Conservation (phyloP, 139 green algal species). For the Zygnema cylindricum region DNA sequence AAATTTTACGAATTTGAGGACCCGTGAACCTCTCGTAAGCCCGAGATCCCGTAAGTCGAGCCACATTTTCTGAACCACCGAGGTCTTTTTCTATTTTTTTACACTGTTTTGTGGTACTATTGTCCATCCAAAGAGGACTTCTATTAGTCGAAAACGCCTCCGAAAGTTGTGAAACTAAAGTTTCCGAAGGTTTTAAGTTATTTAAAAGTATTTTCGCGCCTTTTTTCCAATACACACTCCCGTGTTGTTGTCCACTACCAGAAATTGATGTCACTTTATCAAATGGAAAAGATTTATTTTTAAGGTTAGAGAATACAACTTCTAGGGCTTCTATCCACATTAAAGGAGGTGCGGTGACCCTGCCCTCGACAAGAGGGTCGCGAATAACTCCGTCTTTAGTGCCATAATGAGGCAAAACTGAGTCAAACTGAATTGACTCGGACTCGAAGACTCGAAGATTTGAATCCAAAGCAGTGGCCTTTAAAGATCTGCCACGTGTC, state of each 20-base stretch:
- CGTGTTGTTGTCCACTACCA: conserved; percentile 61
- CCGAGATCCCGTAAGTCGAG: conserved; percentile 50
- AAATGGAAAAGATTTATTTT: conserved; percentile 19
- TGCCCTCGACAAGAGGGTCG: neutral
- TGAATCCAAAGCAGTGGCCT: conserved; percentile 42
- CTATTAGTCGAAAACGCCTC: conserved; percentile 39
- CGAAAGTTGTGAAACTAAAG: conserved; percentile 27
- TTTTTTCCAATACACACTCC: conserved; percentile 56
- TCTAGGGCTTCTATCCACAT: conserved; percentile 57
- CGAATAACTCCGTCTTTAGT: conserved; percentile 47
- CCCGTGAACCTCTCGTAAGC: conserved; percentile 59
- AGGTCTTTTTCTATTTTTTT: conserved; percentile 36
- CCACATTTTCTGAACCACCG: conserved; percentile 40
- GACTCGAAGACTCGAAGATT: conserved; percentile 27
- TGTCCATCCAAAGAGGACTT: conserved; percentile 63
- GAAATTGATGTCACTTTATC: conserved; percentile 49
- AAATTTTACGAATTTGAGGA: conserved; percentile 57
- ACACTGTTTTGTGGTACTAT: conserved; percentile 53
- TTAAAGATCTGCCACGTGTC: conserved; percentile 51
- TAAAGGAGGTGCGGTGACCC: conserved; percentile 39
- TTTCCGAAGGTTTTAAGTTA: neutral
- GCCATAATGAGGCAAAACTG: conserved; percentile 42
- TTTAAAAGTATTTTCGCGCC: conserved; percentile 26
- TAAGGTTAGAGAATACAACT: conserved; percentile 21
- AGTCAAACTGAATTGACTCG: conserved; percentile 38